Evolutionary conservation across 371 early-diverging fungal genomes (phyloP).

Genomic region (Basidiobolus heterosporus): DNA sequence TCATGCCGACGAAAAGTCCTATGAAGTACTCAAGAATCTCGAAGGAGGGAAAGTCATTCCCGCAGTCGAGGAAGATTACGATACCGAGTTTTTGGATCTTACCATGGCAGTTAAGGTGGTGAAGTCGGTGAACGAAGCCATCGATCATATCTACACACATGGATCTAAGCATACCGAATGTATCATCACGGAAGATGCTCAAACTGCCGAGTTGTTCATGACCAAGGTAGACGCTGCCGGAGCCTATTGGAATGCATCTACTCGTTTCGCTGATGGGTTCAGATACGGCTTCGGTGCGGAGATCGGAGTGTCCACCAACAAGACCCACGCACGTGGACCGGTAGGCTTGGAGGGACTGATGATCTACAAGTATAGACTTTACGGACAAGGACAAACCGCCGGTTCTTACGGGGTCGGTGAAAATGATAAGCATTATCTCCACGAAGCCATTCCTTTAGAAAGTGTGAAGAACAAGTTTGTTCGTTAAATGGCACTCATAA

Average conservation of each 20-base stretch:
- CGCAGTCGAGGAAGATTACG: constrained; percentile 37
- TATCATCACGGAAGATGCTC: constrained; percentile 67
- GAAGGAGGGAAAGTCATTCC: constrained; percentile 4
- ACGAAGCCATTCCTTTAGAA: constrained; percentile 16
- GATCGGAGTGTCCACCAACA: constrained; percentile 92
- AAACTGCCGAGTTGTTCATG: constrained; percentile 68
- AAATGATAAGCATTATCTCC: constrained; percentile 56
- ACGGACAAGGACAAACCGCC: constrained; percentile 78
- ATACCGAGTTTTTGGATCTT: constrained; percentile 80
- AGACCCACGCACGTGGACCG: constrained; percentile 94
- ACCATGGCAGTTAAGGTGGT: constrained; percentile 73
- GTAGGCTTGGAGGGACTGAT: constrained; percentile 91
- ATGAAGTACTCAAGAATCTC: constrained; percentile 10
- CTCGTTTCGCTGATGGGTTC: constrained; percentile 95
- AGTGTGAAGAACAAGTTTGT: neutral
- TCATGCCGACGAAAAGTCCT: constrained; percentile 28
- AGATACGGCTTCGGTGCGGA: constrained; percentile 94
- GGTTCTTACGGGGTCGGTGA: constrained; percentile 50
- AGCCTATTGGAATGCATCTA: constrained; percentile 90
- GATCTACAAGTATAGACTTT: constrained; percentile 85
- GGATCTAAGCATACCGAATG: constrained; percentile 90
- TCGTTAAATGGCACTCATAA: too few relatives aligned
- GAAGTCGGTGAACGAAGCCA: constrained; percentile 52
- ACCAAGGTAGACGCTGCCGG: constrained; percentile 87
- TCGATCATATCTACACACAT: constrained; percentile 79